Evolutionary conservation across 805 yeast genomes (phyloP).

Genomic region (Pichia membranifaciens): DNA sequence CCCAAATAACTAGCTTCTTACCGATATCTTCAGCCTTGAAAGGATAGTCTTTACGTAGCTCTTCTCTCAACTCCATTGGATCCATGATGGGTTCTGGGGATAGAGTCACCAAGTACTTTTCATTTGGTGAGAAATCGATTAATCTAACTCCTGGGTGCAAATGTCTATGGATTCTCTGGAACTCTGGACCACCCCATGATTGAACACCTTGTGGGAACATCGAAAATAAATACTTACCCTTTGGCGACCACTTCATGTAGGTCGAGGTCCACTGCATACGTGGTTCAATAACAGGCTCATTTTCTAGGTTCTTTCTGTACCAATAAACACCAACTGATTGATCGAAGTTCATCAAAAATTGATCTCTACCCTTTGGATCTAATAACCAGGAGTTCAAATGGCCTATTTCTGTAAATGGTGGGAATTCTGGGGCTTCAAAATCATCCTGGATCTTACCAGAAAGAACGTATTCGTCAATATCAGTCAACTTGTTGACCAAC

Average conservation of each 20-base stretch:
- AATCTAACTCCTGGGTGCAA: conserved; percentile 86
- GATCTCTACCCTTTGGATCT: conserved; percentile 87
- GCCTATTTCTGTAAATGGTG: conserved; percentile 70
- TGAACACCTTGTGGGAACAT: conserved; percentile 93
- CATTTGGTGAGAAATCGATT: conserved; percentile 88
- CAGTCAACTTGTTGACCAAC: conserved; percentile 74
- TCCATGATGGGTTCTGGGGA: conserved; percentile 77
- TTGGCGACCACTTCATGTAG: conserved; percentile 86
- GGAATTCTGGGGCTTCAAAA: conserved; percentile 65
- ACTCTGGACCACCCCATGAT: conserved; percentile 89
- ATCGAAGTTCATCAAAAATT: conserved; percentile 70
- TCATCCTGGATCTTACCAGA: conserved; percentile 56
- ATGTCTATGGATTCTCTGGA: conserved; percentile 68
- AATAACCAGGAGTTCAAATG: conserved; percentile 87
- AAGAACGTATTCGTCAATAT: conserved; percentile 71
- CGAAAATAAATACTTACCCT: conserved; percentile 82
- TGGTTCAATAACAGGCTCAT: conserved; percentile 73
- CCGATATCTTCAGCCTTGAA: conserved; percentile 86
- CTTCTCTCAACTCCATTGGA: conserved; percentile 62
- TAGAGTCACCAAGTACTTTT: conserved; percentile 82
- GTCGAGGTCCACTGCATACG: conserved; percentile 83
- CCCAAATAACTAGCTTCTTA: conserved; percentile 92
- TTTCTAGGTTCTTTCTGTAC: conserved; percentile 65
- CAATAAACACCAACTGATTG: conserved; percentile 82
- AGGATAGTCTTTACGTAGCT: conserved; percentile 59